Evolutionary conservation across 1,139 yeast species (phyloP), one percentile per base, ranked within the genome.

Genomic region (Kodamaea alishanica): DNA sequence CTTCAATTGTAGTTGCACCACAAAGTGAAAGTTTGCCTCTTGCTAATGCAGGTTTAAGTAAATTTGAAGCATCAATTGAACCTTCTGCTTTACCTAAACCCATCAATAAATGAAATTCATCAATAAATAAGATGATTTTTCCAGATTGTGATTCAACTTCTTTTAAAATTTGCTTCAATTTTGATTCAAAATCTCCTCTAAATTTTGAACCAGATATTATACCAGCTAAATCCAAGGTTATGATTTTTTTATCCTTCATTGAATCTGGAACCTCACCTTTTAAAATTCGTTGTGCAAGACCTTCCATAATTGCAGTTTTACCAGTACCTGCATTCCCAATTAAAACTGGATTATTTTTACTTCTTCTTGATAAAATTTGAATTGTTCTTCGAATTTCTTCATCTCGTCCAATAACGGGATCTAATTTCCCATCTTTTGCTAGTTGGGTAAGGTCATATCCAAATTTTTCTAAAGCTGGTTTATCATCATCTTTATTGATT

Each of bases 281-380:
- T 10, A 87, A 79, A 40, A 92, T 89, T 51, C 97, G 67, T 62
- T 92, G 97, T 0, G 97, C 97, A 36, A 92, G 70, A 0, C 97
- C 98, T 60, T 92, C 98, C 79, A 92, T 84, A 39, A 92, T 81
- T 5, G 97, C 95, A 0, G 97, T 92, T 62, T 92, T 92, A 65
- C 98, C 98, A 0, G 96, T 94, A 64, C 98, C 98, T 1, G 98
- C 97, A 48, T 86, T 81, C 45, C 97, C 98, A 38, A 90, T 88
- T 37, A 92, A 63, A 0, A 92, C 95, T 0, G 97, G 97, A 56
- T 92, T 92, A 56, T 90, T 90, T 60, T 92, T 92, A 1, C 97
- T 89, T 57, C 98, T 73, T 50, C 98, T 71, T 1, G 96, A 87
- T 35, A 92, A 67, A 38, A 92, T 89, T 59, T 92, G 97, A 39